A percentile compares a stretch with the other conserved stretches of the same genome.
phyloP scores from a whole-genome alignment of 805 yeast genomes.

The Suhomyces prunicola region DNA sequence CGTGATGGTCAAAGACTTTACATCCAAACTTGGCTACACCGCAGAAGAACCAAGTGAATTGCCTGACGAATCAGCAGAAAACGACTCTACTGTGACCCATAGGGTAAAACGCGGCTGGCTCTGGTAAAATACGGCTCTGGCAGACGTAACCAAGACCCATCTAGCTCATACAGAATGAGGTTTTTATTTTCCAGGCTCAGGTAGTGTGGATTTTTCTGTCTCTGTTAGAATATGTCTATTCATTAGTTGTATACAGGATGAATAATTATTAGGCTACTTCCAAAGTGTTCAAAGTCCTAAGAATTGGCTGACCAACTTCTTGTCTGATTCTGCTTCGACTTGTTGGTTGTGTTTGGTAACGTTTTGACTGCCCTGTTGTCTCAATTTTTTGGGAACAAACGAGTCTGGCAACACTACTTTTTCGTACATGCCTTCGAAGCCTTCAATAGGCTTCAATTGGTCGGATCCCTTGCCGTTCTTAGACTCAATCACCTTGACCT shows the following conservation, averaged over 20 bases:
- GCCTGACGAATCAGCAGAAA: not conserved
- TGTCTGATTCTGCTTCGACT: constrained; percentile 25
- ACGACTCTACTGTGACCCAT: not conserved
- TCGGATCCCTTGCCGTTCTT: constrained; percentile 63
- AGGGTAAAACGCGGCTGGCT: not conserved
- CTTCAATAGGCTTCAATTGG: constrained; percentile 58
- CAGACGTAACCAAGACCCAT: not conserved
- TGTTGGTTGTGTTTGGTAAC: constrained; percentile 17
- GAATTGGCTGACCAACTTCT: constrained; percentile 26
- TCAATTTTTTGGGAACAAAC: constrained; percentile 29
- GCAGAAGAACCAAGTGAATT: not conserved
- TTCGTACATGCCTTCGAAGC: constrained; percentile 68
- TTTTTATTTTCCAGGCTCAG: not conserved
- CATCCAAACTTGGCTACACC: constrained; percentile 5
- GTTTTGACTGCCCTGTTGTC: constrained; percentile 22
- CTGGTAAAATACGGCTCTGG: not conserved
- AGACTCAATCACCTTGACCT: constrained; percentile 51
- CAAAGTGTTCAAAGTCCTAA: constrained; percentile 22
- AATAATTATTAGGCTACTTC: not conserved
- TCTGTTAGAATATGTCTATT: not conserved
- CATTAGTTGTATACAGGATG: constrained; percentile 2
- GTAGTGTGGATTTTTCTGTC: not conserved
- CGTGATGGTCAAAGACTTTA: constrained; percentile 11
- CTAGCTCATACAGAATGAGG: not conserved
- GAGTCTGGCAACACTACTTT: constrained; percentile 41